Conservation (phyloP, 768 basidiomycete genomes). For the Hericium coralloides region DNA sequence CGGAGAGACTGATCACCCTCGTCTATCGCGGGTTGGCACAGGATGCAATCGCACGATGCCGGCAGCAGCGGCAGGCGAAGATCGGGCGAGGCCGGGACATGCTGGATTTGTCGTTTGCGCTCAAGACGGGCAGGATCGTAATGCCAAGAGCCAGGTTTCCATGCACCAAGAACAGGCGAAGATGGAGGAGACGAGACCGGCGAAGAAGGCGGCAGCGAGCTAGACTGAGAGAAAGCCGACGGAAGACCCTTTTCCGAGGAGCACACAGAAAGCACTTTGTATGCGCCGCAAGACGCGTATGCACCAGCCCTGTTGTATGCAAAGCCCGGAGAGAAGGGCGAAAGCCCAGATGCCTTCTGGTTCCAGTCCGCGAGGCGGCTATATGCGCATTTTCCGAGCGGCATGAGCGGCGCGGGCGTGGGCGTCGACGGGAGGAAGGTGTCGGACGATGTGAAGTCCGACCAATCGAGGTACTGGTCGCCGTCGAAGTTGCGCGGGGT, state of each 20-base stretch:
- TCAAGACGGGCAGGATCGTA: background rate
- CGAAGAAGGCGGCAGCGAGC: background rate
- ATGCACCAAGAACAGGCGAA: background rate
- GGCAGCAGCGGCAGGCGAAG: no score
- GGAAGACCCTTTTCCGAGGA: no score
- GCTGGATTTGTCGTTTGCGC: no score
- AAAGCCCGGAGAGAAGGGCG: background rate
- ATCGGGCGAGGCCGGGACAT: no score
- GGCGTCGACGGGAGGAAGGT: background rate
- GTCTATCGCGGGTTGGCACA: no score
- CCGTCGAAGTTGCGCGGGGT: no score
- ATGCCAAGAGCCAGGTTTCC: background rate
- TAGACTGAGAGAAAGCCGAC: background rate
- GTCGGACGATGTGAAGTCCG: background rate
- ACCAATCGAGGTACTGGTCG: background rate
- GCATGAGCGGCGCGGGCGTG: background rate
- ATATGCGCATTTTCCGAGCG: background rate
- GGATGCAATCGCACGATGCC: no score
- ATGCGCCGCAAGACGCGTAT: background rate
- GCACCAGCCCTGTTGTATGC: background rate
- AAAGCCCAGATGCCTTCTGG: background rate
- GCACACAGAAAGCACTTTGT: no score
- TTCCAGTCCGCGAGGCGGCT: background rate
- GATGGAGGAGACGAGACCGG: background rate
- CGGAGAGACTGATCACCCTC: no score